Evolutionary conservation across 2,329 filamentous ascomycete species (phyloP).

Genomic region (Sclerotinia nivalis): DNA sequence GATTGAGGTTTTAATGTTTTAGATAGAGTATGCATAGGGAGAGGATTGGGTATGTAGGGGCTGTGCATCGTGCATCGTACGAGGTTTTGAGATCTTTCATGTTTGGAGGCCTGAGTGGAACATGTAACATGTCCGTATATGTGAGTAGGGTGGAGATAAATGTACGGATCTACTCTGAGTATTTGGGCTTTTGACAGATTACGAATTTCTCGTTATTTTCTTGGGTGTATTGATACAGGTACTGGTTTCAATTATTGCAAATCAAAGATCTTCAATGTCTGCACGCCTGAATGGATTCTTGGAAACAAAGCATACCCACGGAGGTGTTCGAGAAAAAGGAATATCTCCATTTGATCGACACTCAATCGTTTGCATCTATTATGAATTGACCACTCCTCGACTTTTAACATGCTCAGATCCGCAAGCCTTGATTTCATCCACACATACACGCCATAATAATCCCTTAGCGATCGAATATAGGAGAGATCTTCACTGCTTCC

Average conservation of each 20-base stretch:
- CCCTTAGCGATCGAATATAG: conserved; percentile 16
- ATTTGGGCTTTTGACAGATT: background rate
- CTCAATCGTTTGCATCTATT: background rate
- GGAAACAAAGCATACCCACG: background rate
- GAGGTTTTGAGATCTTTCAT: background rate
- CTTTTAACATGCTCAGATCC: background rate
- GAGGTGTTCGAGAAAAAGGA: background rate
- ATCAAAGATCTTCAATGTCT: background rate
- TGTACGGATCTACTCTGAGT: background rate
- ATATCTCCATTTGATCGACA: too few species aligned
- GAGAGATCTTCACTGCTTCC: conserved; percentile 18
- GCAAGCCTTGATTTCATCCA: background rate
- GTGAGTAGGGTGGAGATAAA: background rate
- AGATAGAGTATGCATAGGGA: too few species aligned
- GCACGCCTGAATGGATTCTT: background rate
- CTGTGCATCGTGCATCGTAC: background rate
- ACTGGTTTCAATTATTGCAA: background rate
- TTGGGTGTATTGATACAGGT: background rate
- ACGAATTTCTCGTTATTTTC: background rate
- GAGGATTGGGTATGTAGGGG: background rate
- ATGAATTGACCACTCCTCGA: background rate
- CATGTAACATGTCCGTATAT: background rate
- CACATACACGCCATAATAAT: background rate
- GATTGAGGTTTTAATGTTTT: too few species aligned
- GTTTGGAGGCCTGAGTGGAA: background rate